These are phyloP conservation scores for Tuber indicum DNA, from an alignment of 495 filamentous ascomycete species.

Conservation along the genomic window DNA sequence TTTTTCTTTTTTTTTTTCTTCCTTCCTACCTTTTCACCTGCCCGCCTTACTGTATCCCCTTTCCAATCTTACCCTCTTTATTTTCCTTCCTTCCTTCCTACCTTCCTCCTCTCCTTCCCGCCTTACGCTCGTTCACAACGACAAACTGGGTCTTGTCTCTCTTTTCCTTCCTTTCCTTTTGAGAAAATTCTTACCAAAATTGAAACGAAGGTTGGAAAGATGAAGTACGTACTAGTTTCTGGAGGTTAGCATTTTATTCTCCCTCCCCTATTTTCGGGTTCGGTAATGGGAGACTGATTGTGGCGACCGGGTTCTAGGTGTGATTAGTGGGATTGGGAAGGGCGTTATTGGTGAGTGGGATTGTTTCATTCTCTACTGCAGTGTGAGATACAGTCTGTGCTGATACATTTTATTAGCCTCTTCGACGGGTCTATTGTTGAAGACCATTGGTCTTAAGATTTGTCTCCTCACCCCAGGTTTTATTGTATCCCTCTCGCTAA, in stretches of 20 bases:
- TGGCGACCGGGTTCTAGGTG: constrained; percentile 48
- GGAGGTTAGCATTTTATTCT: constrained; percentile 53
- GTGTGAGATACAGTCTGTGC: constrained; percentile 36
- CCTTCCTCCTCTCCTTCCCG: constrained; percentile 7
- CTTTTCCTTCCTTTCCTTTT: not conserved
- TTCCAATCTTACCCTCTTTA: constrained; percentile 2
- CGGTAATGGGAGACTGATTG: not conserved
- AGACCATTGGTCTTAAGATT: constrained; percentile 72
- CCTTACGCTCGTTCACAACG: not conserved
- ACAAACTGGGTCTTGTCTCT: not conserved
- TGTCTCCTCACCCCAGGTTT: constrained; percentile 30
- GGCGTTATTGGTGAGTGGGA: constrained; percentile 65
- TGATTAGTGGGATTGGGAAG: constrained; percentile 77
- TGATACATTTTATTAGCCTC: constrained; percentile 47
- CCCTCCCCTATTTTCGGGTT: not conserved
- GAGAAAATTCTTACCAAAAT: not conserved
- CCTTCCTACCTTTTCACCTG: constrained; percentile 9
- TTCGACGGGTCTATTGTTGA: constrained; percentile 70
- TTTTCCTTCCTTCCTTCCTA: constrained; percentile 6
- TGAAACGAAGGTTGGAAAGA: constrained; percentile 45
- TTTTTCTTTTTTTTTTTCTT: constrained; percentile 18
- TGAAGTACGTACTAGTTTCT: constrained; percentile 81
- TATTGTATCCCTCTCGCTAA: constrained; percentile 23
- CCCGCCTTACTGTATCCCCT: constrained; percentile 16
- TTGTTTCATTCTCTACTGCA: constrained; percentile 26